A percentile compares a stretch with the other conserved stretches of the same genome.
These are phyloP conservation scores for Globisporangium spinosum DNA, from an alignment of 352 stramenopile species.

Conservation along the genomic window DNA sequence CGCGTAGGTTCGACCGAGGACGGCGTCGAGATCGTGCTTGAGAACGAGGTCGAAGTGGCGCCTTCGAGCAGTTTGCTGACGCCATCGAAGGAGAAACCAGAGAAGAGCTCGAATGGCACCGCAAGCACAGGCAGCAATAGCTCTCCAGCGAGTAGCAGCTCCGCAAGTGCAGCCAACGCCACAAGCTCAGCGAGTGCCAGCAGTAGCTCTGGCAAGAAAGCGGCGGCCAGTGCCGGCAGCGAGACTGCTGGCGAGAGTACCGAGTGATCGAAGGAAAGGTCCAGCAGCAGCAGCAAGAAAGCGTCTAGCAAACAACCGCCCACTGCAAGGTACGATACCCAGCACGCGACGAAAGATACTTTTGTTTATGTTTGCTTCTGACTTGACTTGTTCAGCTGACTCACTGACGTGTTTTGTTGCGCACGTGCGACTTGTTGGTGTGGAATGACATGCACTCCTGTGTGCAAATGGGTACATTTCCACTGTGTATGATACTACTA, in stretches of 20 bases:
- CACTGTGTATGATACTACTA: not conserved
- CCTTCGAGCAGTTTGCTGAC: slow-evolving; percentile 18
- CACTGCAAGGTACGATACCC: slow-evolving; percentile 40
- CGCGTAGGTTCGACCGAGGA: slow-evolving; percentile 42
- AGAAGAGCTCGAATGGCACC: slow-evolving; percentile 20
- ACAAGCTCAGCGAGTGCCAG: slow-evolving; percentile 15
- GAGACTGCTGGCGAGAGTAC: slow-evolving; percentile 8
- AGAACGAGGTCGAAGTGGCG: slow-evolving; percentile 45
- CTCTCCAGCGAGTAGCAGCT: not conserved
- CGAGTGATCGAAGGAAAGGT: slow-evolving; percentile 14
- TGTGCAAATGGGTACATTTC: not conserved
- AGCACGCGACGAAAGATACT: not conserved
- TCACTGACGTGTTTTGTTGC: not conserved
- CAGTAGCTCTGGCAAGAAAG: slow-evolving; percentile 19
- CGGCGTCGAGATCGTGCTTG: slow-evolving; percentile 54
- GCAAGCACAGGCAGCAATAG: not conserved
- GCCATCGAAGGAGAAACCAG: slow-evolving; percentile 30
- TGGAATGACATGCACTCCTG: not conserved
- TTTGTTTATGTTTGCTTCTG: not conserved
- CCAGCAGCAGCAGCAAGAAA: slow-evolving; percentile 42
- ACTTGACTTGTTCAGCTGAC: not conserved
- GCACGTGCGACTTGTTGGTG: not conserved
- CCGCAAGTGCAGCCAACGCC: not conserved
- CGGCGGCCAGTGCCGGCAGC: not conserved
- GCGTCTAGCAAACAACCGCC: slow-evolving; percentile 50